These are phyloP conservation scores for Mortierella sp. DNA, from an alignment of 371 early-diverging fungal genomes.

Conservation along the genomic window DNA sequence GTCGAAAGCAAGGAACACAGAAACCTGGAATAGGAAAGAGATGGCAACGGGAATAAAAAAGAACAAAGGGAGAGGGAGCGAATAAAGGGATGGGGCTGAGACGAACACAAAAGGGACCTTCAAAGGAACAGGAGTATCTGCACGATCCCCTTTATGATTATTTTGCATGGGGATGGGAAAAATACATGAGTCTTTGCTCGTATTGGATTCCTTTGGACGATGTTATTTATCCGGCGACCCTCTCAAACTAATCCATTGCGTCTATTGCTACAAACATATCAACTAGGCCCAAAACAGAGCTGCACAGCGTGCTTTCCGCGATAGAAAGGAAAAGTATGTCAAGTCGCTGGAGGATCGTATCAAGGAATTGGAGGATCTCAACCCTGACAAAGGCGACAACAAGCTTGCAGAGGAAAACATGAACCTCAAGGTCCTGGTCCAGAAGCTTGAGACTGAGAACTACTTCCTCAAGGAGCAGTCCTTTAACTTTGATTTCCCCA, in stretches of 20 bases:
- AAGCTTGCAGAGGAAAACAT: slow-evolving; percentile 70
- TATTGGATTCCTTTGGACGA: background rate
- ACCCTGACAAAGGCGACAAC: slow-evolving; percentile 52
- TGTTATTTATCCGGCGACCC: background rate
- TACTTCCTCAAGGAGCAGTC: slow-evolving; percentile 61
- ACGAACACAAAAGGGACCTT: background rate
- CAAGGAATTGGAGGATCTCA: slow-evolving; percentile 69
- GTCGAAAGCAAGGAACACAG: background rate
- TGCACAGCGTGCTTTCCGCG: slow-evolving; percentile 83
- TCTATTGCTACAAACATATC: no score
- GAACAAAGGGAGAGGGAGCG: background rate
- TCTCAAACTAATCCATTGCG: background rate
- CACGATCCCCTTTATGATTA: background rate
- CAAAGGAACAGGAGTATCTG: background rate
- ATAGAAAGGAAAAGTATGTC: slow-evolving; percentile 78
- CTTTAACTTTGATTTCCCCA: slow-evolving; percentile 64
- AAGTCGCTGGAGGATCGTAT: slow-evolving; percentile 76
- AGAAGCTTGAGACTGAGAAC: slow-evolving; percentile 64
- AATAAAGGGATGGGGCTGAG: slow-evolving; percentile 8
- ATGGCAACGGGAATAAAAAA: background rate
- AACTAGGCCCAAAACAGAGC: slow-evolving; percentile 79
- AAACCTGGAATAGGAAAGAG: background rate
- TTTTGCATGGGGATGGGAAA: background rate
- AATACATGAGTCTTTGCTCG: background rate
- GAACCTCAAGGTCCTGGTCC: slow-evolving; percentile 62